phyloP scores from a whole-genome alignment of 495 filamentous ascomycete species.

The Penicillium odoratum region DNA sequence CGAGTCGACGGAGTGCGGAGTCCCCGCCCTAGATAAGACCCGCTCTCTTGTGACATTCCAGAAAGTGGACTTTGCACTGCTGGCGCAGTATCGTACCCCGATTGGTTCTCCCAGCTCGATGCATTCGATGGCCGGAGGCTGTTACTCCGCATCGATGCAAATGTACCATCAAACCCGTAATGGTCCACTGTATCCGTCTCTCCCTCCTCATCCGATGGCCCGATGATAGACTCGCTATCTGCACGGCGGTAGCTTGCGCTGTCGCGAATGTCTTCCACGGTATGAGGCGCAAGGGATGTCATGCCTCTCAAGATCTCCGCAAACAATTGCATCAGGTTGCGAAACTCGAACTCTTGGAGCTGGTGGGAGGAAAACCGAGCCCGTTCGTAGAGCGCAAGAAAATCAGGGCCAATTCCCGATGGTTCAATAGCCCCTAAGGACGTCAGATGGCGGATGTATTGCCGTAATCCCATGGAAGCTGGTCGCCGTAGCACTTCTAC shows the following conservation, averaged over 20 bases:
- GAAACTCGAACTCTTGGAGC: conserved; percentile 68
- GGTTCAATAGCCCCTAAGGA: conserved; percentile 62
- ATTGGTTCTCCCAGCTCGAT: conserved; percentile 35
- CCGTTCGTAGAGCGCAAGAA: conserved; percentile 75
- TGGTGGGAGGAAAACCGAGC: conserved; percentile 72
- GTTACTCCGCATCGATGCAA: conserved; percentile 27
- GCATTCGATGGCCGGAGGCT: conserved; percentile 34
- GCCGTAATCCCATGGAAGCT: conserved; percentile 71
- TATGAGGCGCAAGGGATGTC: conserved; percentile 56
- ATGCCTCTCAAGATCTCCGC: conserved; percentile 77
- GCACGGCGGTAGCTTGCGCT: conserved; percentile 28
- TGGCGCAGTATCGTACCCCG: conserved; percentile 33
- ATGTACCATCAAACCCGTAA: conserved; percentile 22
- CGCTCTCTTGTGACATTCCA: conserved; percentile 10
- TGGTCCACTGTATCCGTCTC: conserved; percentile 43
- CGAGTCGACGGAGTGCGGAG: conserved; percentile 37
- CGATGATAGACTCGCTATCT: conserved; percentile 43
- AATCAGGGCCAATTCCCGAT: conserved; percentile 56
- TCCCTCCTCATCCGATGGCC: conserved; percentile 48
- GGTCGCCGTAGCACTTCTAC: conserved; percentile 72
- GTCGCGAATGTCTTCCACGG: conserved; percentile 44
- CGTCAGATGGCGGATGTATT: conserved; percentile 74
- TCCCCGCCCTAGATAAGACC: conserved; percentile 8
- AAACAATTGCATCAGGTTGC: conserved; percentile 84
- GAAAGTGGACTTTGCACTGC: conserved; percentile 24